A percentile compares a stretch with the other conserved stretches of the same genome.
Conservation (phyloP, 495 filamentous ascomycete species). For the Aspergillus asperescens region DNA sequence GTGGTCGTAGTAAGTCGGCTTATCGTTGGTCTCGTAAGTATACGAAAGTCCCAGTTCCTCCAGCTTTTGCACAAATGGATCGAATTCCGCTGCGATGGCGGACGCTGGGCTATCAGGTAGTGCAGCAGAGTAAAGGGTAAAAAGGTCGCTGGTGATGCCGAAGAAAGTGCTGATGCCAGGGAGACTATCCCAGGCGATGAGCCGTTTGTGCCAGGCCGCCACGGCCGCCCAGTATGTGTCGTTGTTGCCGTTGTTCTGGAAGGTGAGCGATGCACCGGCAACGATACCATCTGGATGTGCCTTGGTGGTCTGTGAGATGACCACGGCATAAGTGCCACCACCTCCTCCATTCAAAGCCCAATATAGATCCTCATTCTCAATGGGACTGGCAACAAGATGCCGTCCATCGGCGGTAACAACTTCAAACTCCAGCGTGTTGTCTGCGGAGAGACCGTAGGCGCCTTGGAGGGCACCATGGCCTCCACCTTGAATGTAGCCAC, state of each 20-base stretch:
- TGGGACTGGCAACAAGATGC: slow-evolving; percentile 43
- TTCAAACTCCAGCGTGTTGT: slow-evolving; percentile 56
- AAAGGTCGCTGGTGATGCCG: not conserved
- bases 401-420: slow-evolving; percentile 48
- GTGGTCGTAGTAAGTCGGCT: slow-evolving; percentile 30
- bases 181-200: not conserved
- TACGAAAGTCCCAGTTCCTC: not conserved
- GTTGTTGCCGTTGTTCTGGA: not conserved
- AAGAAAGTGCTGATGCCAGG: not conserved
- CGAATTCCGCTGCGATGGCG: not conserved
- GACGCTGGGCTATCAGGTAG: not conserved
- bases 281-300: slow-evolving; percentile 32
- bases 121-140: not conserved
- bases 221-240: slow-evolving; percentile 16
- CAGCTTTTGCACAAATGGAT: not conserved
- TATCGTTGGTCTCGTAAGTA: not conserved
- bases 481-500: slow-evolving; percentile 55
- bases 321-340: slow-evolving; percentile 54
- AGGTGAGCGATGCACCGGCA: slow-evolving; percentile 22
- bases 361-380: slow-evolving; percentile 52
- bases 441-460: slow-evolving; percentile 52
- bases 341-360: slow-evolving; percentile 64
- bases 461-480: slow-evolving; percentile 51
- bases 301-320: slow-evolving; percentile 43
- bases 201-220: not conserved